Evolutionary conservation across 345 rosid genomes (phyloP), one percentile per base, ranked within the genome.

Genomic region (Nasturtium officinale): DNA sequence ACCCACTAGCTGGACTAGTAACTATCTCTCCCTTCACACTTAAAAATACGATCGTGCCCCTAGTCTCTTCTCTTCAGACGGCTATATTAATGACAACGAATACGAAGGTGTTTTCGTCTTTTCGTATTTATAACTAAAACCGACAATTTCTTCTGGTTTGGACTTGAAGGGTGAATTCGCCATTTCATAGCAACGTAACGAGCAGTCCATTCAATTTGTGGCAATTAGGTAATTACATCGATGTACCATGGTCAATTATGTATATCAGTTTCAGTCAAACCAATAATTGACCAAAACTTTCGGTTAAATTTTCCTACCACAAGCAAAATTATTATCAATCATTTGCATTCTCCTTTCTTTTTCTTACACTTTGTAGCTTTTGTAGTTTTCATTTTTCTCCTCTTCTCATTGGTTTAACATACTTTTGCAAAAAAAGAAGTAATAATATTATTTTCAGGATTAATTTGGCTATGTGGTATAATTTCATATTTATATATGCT

Each of bases 281-380:
- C 18, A 5, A 26, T 45, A 38, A 23, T 32, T 67, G 69, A 57
- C 65, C 54, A 28, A 69, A 17, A 3, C 10, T 45, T 57, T 69
- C 28, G 15, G 29, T 29, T 56, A 23, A 43, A 17, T 54, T 55
- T 55, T 52, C 28, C 17, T 20, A 46, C 46, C 61, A 67, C 70
- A 60, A 77, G 20, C 76, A 56, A 40, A 46, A 71, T 70, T 48
- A 70, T 71, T 46, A 55, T 54, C 64, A 69, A 76, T 69, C 79
- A 76, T 76, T 69, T 55, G 18, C 48, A 51, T 2, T 45, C 48
- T 43, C 21, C 26, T 47, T 32, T 42, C 16, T 15, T 56, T 46
- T 25, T 21, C 46, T 38, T 48, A 20, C 28, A 53, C 58, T 25
- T 25, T 23, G 21, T 55, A 55, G 32, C 64, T 73, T 63, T 63